These are phyloP conservation scores for Pseudopithomyces maydicus DNA, from an alignment of 2,329 filamentous ascomycete genomes.

Conservation along the genomic window DNA sequence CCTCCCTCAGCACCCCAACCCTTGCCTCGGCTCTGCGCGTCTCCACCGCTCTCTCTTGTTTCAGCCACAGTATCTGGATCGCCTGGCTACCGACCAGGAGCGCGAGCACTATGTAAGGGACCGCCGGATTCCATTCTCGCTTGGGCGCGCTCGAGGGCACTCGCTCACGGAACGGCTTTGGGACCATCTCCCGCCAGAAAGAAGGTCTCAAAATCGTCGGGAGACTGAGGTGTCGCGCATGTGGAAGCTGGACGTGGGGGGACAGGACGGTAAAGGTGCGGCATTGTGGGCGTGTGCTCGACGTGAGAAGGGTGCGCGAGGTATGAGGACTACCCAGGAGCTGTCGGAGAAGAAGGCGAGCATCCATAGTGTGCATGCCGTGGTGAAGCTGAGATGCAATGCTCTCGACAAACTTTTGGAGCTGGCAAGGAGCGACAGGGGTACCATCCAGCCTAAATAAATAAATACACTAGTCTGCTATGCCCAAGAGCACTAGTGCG, in stretches of 20 bases:
- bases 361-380: constrained; percentile 26
- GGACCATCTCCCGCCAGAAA: constrained; percentile 47
- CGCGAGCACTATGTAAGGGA: constrained; percentile 69
- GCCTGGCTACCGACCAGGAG: constrained; percentile 92
- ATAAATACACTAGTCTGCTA: too few species aligned
- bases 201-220: constrained; percentile 44
- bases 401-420: constrained; percentile 16
- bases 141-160: constrained; percentile 10
- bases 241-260: constrained; percentile 14
- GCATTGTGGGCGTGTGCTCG: constrained; percentile 22
- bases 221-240: constrained; percentile 30
- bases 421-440: neutral
- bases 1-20: constrained; percentile 75
- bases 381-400: neutral
- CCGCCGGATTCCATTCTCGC: constrained; percentile 60
- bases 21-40: constrained; percentile 78
- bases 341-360: constrained; percentile 27
- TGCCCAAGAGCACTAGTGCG: too few species aligned
- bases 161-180: constrained; percentile 30
- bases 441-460: neutral
- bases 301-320: constrained; percentile 23
- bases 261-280: constrained; percentile 29
- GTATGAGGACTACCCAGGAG: constrained; percentile 27
- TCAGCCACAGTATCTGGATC: constrained; percentile 86
- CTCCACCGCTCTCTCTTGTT: constrained; percentile 74